Evolutionary conservation across 2,329 filamentous ascomycete species (phyloP), one percentile per base, ranked within the genome.

Genomic region (Plenodomus biglobosus): DNA sequence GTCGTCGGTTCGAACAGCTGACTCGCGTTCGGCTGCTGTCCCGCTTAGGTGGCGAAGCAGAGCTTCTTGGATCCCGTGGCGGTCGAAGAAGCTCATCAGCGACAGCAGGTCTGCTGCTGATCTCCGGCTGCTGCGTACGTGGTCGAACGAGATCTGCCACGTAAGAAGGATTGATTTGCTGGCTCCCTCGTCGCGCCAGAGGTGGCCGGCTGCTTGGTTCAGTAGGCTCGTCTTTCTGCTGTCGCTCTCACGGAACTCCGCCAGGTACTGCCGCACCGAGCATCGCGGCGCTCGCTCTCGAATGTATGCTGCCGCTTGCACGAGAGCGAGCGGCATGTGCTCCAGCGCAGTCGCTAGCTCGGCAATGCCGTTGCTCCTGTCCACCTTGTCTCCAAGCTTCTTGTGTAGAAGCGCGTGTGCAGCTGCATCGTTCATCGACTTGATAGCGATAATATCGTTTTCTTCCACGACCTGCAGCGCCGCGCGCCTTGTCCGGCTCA

Each of bases 11-110:
- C n/a, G n/a, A n/a, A n/a, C n/a, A n/a, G n/a, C n/a, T n/a, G n/a
- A n/a, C n/a, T n/a, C n/a, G n/a, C n/a, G n/a, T n/a, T n/a, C n/a
- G n/a, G n/a, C n/a, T 18, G 35, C 30, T 27, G n/a, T 18, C 32
- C 8, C 44, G 48, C 32, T 21, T 24, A 52, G 18, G 35, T 13
- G 7, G 35, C 16, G 42, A 21, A 76, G 40, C 15, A 76, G 41
- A 15, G 21, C 52, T 15, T 68, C 62, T 0, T 70, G 69, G n/a
- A 78, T 76, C 8, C 65, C 72, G 48, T 77, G 69, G 13, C 65
- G 60, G 44, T 79, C 68, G 53, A 75, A 79, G 46, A 76, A 74
- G 62, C 75, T 76, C 71, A 79, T 78, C 0, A 78, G 64, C 1
- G 74, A 74, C 1, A 79, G 51, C 16, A 78, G 58, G 16, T 76